Evolutionary conservation across 495 filamentous ascomycete species (phyloP).

Genomic region (Aspergillus saccharolyticus): DNA sequence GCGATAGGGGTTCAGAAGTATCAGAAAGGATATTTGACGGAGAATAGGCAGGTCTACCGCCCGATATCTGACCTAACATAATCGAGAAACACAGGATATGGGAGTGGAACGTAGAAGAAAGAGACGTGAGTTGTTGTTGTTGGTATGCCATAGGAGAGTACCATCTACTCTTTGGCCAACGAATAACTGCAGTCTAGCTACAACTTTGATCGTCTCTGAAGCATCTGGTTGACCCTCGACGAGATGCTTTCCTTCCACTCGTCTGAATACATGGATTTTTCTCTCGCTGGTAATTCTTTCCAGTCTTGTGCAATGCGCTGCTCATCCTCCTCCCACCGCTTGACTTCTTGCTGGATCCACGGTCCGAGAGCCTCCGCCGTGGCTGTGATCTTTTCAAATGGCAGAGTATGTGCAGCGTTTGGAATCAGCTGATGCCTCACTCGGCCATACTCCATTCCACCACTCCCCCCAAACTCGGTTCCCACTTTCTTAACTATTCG

Average conservation of each 20-base stretch:
- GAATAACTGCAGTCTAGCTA: too few species aligned
- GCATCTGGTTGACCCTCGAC: not conserved
- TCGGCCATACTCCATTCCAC: conserved; percentile 25
- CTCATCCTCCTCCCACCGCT: conserved; percentile 51
- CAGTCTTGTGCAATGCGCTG: conserved; percentile 46
- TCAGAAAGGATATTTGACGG: too few species aligned
- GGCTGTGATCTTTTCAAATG: conserved; percentile 10
- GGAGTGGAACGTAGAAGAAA: too few species aligned
- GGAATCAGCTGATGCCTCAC: conserved; percentile 15
- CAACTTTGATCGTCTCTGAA: not conserved
- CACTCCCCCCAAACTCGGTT: conserved; percentile 30
- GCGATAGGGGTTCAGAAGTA: too few species aligned
- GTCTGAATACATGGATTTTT: conserved; percentile 46
- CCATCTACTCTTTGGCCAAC: too few species aligned
- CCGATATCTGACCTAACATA: too few species aligned
- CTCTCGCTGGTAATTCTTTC: conserved; percentile 25
- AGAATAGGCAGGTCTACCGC: too few species aligned
- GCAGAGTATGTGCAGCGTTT: conserved; percentile 13
- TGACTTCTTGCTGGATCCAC: conserved; percentile 48
- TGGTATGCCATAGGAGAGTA: too few species aligned
- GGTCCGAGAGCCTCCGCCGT: conserved; percentile 6
- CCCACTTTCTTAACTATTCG: conserved; percentile 21
- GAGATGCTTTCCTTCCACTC: conserved; percentile 30
- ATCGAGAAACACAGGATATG: too few species aligned
- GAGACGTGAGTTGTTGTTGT: too few species aligned